These are phyloP conservation scores for Malassezia nana DNA, from an alignment of 1,284 basidiomycete species.

Conservation along the genomic window DNA sequence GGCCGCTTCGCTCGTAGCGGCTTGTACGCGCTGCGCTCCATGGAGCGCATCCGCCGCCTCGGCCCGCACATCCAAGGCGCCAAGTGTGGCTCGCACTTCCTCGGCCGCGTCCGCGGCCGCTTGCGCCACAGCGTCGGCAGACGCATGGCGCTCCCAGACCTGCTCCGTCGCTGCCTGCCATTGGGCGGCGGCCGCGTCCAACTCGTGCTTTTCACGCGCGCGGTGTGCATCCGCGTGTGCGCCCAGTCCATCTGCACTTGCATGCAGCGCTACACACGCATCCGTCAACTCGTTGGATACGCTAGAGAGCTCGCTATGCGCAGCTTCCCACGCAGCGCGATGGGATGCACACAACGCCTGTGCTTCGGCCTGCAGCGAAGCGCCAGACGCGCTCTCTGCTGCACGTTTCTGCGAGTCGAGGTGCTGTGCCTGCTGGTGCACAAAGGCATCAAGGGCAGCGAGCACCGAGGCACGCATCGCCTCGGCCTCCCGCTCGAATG, in stretches of 20 bases:
- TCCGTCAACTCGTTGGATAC: background rate
- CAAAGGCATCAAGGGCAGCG: constrained; percentile 4
- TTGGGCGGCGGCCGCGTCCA: background rate
- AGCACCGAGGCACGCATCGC: constrained; percentile 1
- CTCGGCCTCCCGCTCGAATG: background rate
- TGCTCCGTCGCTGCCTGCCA: background rate
- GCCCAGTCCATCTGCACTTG: background rate
- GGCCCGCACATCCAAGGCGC: background rate
- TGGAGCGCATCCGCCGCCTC: background rate
- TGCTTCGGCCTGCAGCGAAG: background rate
- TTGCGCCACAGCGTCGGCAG: background rate
- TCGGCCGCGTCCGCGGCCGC: background rate
- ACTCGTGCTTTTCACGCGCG: background rate
- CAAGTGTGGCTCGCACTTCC: background rate
- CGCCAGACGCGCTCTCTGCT: background rate
- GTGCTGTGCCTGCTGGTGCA: background rate
- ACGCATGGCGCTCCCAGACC: background rate
- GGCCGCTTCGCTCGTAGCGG: background rate
- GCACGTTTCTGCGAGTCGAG: background rate
- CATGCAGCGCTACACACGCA: background rate
- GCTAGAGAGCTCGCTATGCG: background rate
- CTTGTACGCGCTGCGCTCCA: background rate
- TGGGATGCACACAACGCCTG: background rate
- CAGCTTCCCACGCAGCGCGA: background rate
- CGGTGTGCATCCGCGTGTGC: background rate